phyloP scores from a whole-genome alignment of 192 early-diverging fungal species.

The Diversispora epigaea region DNA sequence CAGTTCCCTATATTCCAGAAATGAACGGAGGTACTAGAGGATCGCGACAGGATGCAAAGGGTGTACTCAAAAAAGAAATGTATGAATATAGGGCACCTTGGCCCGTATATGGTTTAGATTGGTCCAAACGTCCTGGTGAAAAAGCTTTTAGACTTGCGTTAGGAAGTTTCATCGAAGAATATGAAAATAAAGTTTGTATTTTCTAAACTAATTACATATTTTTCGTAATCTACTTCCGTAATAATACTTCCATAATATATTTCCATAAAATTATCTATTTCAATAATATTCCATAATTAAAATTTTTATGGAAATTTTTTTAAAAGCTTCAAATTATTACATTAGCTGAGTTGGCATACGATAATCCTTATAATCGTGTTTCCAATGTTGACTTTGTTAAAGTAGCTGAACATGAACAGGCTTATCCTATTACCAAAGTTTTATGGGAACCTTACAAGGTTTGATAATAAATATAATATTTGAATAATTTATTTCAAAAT shows the following conservation, averaged over 20 bases:
- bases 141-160: constrained; percentile 79
- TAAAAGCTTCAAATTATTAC: constrained; percentile 67
- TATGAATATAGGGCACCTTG: constrained; percentile 80
- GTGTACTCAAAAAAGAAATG: constrained; percentile 59
- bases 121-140: constrained; percentile 70
- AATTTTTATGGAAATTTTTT: not conserved
- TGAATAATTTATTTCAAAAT: not conserved
- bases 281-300: not conserved
- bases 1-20: constrained; percentile 1
- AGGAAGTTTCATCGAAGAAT: constrained; percentile 76
- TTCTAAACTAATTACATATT: not conserved
- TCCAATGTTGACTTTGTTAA: constrained; percentile 65
- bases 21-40: not conserved
- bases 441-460: constrained; percentile 81
- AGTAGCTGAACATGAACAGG: constrained; percentile 73
- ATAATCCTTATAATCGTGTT: constrained; percentile 39
- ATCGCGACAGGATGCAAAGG: not conserved
- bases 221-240: not conserved
- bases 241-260: not conserved
- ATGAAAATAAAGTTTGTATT: constrained; percentile 60
- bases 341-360: constrained; percentile 50
- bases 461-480: constrained; percentile 19
- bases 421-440: constrained; percentile 90
- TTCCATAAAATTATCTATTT: not conserved
- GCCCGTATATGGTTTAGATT: constrained; percentile 86